Evolutionary conservation across 1,139 yeast species (phyloP), one percentile per base, ranked within the genome.

Genomic region (Kodamaea sp.): DNA sequence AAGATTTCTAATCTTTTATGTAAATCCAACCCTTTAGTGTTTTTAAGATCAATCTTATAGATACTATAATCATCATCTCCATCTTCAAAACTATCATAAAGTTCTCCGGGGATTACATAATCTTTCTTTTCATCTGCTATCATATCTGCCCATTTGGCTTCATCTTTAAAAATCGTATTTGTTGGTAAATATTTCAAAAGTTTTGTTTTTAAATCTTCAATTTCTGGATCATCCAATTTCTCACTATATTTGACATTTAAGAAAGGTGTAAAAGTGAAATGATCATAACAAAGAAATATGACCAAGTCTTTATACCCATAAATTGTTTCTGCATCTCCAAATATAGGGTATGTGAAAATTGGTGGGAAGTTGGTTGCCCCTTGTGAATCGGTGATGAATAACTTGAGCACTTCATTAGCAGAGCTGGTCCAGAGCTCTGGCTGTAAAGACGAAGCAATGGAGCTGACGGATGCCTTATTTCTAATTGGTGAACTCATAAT

Each of bases 301-400:
- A 70, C 67, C 34, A 90, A 68, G 52, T 79, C 83, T 49, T 82
- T 73, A 57, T 79, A 94, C 2, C 99, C 99, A 57, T 81, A 88
- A 7, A 94, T 81, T 38, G 83, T 81, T 58, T 94, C 98, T 2
- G 88, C 74, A 40, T 89, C 96, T 7, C 97, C 97, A 65, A 79
- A 92, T 9, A 92, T 82, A 2, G 97, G 96, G 60, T 92, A 92
- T 1, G 97, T 90, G 63, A 87, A 90, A 12, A 65, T 59, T 0
- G 98, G 97, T 27, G 73, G 65, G 64, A 84, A 82, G 34, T 61
- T 59, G 4, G 76, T 65, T 10, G 83, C 77, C 0, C 81, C 81
- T 5, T 68, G 62, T 2, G 75, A 69, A 43, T 79, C 82, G 2
- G 84, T 78, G 25, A 69, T 43, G 31, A 46, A 50, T 25, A 50